Base-by-base conservation (phyloP, 1,284 basidiomycete genomes). In the Cryptococcus hybrid region DNA sequence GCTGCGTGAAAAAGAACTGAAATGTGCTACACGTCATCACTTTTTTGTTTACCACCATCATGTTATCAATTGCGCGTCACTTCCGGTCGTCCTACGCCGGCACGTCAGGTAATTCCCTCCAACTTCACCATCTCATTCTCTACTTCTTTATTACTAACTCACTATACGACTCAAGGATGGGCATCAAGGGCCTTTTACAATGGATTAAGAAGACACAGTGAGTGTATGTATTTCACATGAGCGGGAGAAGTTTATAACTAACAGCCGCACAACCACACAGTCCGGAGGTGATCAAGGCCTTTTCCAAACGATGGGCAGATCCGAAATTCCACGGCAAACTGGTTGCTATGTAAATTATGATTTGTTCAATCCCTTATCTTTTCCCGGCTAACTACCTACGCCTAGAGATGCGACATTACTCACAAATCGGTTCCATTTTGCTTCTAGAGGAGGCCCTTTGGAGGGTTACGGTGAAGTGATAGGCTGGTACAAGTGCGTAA, bases 351-450 rank as follows among this genome's bases (percentile, higher is more conserved):
- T 74, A 42, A 49, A 70, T 55, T 7, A 5, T 12, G 42, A 24
- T 30, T 18, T 18, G 18, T 18, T 18, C 18, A 18, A 18, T 18
- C 18, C 18, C 18, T 18, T 18, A 12, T 8, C 11, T 5, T 9
- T 34, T 40, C 40, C 37, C 12, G 43, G 30, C 6, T 44, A 24
- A 18, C 12, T 7, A 43, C 2, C 3, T 6, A 45, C 7, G 13
- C 34, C 4, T 53, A 76, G 74, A 12, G 77, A 78, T 64, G 77
- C 64, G 1, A 77, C 75, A 2, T 62, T 78, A 5, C 45, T 78
- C 43, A 77, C 77, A 0, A 76, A 74, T 54, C 63, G 71, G 42
- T 78, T 73, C 57, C 75, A 76, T 58, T 75, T 78, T 45, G 72
- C 72, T 8, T 57, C 56, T 7, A 51, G 53, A 13, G 59, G 67